Evolutionary conservation across 345 rosid genomes (phyloP).

Genomic region (Populus pruinosa): DNA sequence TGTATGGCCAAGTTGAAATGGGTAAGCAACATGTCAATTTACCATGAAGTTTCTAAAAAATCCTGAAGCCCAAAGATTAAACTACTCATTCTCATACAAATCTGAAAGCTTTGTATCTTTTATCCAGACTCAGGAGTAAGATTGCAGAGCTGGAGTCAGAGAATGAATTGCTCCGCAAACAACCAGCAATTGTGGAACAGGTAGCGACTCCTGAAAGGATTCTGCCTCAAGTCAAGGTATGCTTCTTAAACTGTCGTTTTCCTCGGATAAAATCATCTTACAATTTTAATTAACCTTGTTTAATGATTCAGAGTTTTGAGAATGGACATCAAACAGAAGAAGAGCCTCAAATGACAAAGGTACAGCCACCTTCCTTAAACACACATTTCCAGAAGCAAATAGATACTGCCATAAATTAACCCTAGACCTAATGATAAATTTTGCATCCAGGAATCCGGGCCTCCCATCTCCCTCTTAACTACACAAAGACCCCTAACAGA

Average conservation of each 20-base stretch:
- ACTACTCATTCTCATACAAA: background rate
- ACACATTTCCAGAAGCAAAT: background rate
- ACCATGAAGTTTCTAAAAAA: background rate
- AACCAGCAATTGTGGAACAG: constrained; percentile 31
- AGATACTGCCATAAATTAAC: background rate
- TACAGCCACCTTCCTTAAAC: constrained; percentile 10
- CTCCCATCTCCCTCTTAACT: constrained; percentile 30
- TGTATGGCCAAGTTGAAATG: background rate
- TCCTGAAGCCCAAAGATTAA: background rate
- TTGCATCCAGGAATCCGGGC: constrained; percentile 41
- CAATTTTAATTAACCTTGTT: constrained; percentile 13
- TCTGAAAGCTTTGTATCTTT: background rate
- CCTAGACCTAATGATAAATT: constrained; percentile 1
- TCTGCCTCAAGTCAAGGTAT: constrained; percentile 35
- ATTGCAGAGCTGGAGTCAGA: constrained; percentile 44
- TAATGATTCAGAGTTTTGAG: constrained; percentile 33
- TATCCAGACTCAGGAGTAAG: constrained; percentile 42
- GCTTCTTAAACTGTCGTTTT: background rate
- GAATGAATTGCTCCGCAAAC: constrained; percentile 44
- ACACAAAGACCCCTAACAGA: constrained; percentile 57
- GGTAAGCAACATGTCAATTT: background rate
- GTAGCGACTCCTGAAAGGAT: constrained; percentile 27
- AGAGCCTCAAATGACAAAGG: constrained; percentile 34
- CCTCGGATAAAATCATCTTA: background rate
- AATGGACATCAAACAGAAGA: constrained; percentile 44